Evolutionary conservation across 345 rosid species (phyloP), one percentile per base, ranked within the genome.

Genomic region (Populus euphratica): DNA sequence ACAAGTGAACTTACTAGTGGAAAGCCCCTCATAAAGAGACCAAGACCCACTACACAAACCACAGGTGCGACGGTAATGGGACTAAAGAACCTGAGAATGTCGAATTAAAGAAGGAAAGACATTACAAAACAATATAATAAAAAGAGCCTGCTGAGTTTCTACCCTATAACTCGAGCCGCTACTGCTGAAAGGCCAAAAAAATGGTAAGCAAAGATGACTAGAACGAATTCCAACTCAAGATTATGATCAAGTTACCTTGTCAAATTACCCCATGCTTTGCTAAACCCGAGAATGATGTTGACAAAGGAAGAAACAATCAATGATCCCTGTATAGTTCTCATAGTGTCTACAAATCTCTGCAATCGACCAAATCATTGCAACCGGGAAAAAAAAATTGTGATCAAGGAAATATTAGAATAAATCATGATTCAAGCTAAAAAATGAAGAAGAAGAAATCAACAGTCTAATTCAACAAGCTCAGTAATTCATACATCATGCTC

Each of bases 251-350:
- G 61, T 73, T 73, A 96, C 98, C 94, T 91, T 41, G 92, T 91
- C 74, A 96, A 76, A 69, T 86, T 88, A 72, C 91, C 97, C 98
- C 98, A 93, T 18, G 81, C 83, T 63, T 75, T 81, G 82, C 97
- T 77, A 75, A 84, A 96, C 31, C 99, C 99, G 61, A 93, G 83
- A 72, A 92, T 80, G 62, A 96, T 92, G 87, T 92, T 93, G 81
- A 91, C 44, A 67, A 96, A 92, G 4, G 99, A 92, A 64, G 95
- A 89, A 83, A 96, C 89, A 76, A 96, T 96, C 17, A 96, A 70
- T 5, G 98, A 92, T 76, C 99, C 98, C 81, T 96, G 99, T 79
- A 96, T 86, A 21, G 97, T 92, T 85, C 99, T 91, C 50, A 96
- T 94, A 9, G 86, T 85, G 79, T 82, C 87, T 47, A 76, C 78